Percentiles rank a stretch among this genome's conserved stretches.
phyloP scores from a whole-genome alignment of 2,329 filamentous ascomycete species.

The Eutypella sp. region DNA sequence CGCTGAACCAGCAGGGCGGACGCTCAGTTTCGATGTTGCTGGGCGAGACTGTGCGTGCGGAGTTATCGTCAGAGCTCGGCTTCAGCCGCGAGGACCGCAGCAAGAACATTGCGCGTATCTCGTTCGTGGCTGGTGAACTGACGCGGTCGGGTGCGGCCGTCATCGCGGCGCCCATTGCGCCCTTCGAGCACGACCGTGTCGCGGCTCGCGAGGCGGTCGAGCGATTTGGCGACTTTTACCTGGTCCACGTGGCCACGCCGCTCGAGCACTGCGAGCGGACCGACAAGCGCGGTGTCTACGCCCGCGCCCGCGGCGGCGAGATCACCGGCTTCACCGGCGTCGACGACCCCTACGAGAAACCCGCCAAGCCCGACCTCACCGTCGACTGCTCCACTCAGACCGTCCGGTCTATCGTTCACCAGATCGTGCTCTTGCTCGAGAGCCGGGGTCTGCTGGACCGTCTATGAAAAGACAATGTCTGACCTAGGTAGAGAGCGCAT shows the following conservation, averaged over 20 bases:
- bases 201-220: slow-evolving; percentile 80
- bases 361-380: slow-evolving; percentile 73
- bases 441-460: slow-evolving; percentile 80
- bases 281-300: slow-evolving; percentile 88
- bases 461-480: slow-evolving; percentile 32
- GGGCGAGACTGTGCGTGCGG: slow-evolving; percentile 88
- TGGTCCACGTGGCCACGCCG: slow-evolving; percentile 89
- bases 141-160: slow-evolving; percentile 90
- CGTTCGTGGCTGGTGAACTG: slow-evolving; percentile 91
- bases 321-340: slow-evolving; percentile 99
- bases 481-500: background rate
- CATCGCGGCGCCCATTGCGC: slow-evolving; percentile 93
- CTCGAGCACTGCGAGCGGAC: slow-evolving; percentile 93
- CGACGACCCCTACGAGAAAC: slow-evolving; percentile 91
- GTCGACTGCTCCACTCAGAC: slow-evolving; percentile 83
- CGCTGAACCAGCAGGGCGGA: slow-evolving; percentile 95
- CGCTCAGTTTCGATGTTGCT: slow-evolving; percentile 91
- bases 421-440: slow-evolving; percentile 92
- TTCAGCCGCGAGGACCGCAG: slow-evolving; percentile 91
- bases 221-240: slow-evolving; percentile 87
- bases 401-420: slow-evolving; percentile 89
- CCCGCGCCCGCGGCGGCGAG: slow-evolving; percentile 75
- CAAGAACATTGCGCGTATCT: slow-evolving; percentile 92
- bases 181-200: slow-evolving; percentile 73
- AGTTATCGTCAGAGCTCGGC: slow-evolving; percentile 91